Evolutionary conservation across 2,329 filamentous ascomycete species (phyloP).

Genomic region (Botrytis squamosa): DNA sequence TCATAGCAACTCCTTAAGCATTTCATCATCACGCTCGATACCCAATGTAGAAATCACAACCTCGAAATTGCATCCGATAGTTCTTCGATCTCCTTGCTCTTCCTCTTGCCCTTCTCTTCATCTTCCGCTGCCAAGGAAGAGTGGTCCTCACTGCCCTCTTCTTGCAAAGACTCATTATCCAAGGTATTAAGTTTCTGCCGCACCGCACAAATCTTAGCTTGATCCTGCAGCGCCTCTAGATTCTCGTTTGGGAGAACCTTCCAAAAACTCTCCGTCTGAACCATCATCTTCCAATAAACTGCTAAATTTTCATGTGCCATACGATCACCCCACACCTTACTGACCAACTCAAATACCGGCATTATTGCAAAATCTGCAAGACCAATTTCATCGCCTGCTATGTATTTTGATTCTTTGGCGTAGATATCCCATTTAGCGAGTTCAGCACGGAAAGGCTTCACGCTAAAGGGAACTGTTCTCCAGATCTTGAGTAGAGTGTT

Average conservation of each 20-base stretch:
- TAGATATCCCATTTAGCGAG: constrained; percentile 34
- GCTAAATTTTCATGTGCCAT: constrained; percentile 37
- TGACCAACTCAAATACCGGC: constrained; percentile 53
- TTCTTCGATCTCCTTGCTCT: constrained; percentile 11
- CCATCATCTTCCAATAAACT: constrained; percentile 30
- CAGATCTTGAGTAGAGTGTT: constrained; percentile 30
- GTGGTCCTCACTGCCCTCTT: background rate
- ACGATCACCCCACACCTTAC: constrained; percentile 39
- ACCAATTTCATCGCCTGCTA: constrained; percentile 45
- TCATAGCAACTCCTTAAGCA: background rate
- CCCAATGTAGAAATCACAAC: background rate
- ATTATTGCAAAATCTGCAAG: constrained; percentile 58
- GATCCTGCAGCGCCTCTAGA: background rate
- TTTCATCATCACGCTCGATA: background rate
- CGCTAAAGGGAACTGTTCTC: constrained; percentile 29
- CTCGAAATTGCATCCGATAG: constrained; percentile 5
- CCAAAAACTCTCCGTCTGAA: constrained; percentile 25
- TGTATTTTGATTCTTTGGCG: constrained; percentile 40
- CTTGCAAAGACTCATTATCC: background rate
- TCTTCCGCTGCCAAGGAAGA: background rate
- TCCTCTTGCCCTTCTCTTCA: background rate
- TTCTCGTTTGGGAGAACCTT: constrained; percentile 24
- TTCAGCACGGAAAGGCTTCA: constrained; percentile 34
- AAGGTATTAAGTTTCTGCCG: background rate
- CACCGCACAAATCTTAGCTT: background rate